phyloP scores from a whole-genome alignment of 257 asterid genomes.

The Petunia secreta region DNA sequence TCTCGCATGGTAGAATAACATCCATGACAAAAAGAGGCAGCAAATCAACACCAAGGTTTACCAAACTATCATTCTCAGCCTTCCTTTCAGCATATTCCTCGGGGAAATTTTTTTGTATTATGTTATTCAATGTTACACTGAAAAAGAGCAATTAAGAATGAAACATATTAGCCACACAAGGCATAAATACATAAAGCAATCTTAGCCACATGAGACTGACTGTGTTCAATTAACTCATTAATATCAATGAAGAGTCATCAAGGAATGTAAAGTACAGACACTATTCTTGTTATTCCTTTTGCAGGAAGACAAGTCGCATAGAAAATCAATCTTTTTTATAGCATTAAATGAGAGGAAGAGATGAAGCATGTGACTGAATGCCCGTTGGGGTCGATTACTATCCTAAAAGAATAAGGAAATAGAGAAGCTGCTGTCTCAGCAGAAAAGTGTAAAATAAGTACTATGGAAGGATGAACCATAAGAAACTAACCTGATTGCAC shows the following conservation, averaged over 20 bases:
- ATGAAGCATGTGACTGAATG: background rate
- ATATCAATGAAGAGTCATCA: background rate
- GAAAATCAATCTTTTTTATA: background rate
- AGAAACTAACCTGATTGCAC: conserved; percentile 78
- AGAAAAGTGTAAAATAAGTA: conserved; percentile 14
- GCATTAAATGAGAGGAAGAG: background rate
- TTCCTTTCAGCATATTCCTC: conserved; percentile 90
- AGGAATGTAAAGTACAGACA: background rate
- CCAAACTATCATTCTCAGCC: conserved; percentile 70
- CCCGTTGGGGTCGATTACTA: background rate
- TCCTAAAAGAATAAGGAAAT: background rate
- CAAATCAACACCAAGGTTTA: conserved; percentile 75
- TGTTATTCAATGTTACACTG: conserved; percentile 95
- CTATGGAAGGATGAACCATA: conserved; percentile 8
- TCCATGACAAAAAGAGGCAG: conserved; percentile 99
- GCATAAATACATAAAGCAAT: background rate
- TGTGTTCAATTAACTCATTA: conserved; percentile 9
- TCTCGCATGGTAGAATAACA: conserved; percentile 93
- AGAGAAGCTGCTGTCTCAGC: background rate
- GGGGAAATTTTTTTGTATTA: conserved; percentile 85
- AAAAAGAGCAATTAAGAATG: conserved; percentile 36
- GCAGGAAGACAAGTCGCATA: background rate
- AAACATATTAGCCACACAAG: background rate
- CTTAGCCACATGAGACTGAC: background rate
- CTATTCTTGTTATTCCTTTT: conserved; percentile 1